A percentile compares a stretch with the other conserved stretches of the same genome.
Evolutionary conservation across 768 basidiomycete species (phyloP).

Genomic region (Termitomyces titanicus): DNA sequence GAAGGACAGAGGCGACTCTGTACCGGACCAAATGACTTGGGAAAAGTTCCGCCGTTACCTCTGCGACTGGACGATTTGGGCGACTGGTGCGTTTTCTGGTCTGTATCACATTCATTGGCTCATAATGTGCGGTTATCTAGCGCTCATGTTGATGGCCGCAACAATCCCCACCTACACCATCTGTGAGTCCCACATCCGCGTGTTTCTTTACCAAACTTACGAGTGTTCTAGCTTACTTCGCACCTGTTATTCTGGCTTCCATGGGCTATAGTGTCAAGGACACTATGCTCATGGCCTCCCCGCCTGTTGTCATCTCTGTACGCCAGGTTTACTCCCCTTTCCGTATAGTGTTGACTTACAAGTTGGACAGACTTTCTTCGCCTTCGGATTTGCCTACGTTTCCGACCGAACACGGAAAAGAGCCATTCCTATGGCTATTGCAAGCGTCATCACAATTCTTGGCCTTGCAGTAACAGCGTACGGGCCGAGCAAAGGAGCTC

Average conservation of each 20-base stretch:
- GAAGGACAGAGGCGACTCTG: constrained; percentile 32
- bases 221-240: constrained; percentile 22
- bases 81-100: constrained; percentile 22
- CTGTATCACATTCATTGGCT: neutral
- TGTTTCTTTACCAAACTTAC: neutral
- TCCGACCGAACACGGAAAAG: constrained; percentile 35
- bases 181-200: constrained; percentile 5
- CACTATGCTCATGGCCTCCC: constrained; percentile 30
- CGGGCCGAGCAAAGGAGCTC: constrained; percentile 21
- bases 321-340: constrained; percentile 25
- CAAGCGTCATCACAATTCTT: constrained; percentile 28
- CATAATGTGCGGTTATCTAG: constrained; percentile 6
- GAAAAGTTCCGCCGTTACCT: constrained; percentile 29
- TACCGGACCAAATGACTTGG: constrained; percentile 28
- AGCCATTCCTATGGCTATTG: constrained; percentile 30
- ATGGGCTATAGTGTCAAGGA: constrained; percentile 28
- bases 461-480: constrained; percentile 32
- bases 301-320: constrained; percentile 30
- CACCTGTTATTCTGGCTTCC: constrained; percentile 28
- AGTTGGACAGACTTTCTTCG: constrained; percentile 26
- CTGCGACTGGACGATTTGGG: constrained; percentile 33
- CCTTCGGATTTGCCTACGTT: constrained; percentile 34
- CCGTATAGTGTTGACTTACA: constrained; percentile 17
- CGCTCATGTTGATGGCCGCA: constrained; percentile 33
- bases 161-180: constrained; percentile 36